phyloP scores from a whole-genome alignment of 768 basidiomycete genomes.

The Asterophora lycoperdoides region DNA sequence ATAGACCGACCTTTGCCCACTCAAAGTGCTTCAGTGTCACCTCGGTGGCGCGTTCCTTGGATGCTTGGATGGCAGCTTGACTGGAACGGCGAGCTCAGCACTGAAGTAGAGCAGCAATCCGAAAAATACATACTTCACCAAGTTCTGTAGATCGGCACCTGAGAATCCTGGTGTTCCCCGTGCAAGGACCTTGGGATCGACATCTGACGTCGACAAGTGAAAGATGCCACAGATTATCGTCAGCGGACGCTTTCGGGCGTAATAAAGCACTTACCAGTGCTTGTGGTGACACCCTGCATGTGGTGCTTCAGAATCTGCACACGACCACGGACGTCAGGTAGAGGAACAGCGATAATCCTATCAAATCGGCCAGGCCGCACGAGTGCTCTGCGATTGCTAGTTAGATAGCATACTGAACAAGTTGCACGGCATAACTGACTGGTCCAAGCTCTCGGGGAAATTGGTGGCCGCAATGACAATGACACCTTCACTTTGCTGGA shows the following conservation, averaged over 20 bases:
- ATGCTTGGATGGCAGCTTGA: constrained; percentile 93
- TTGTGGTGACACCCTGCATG: constrained; percentile 72
- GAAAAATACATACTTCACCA: constrained; percentile 73
- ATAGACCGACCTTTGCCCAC: constrained; percentile 81
- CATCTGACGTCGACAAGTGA: constrained; percentile 39
- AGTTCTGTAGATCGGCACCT: constrained; percentile 94
- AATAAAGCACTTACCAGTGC: constrained; percentile 39
- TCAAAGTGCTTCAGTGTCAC: constrained; percentile 86
- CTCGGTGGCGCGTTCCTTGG: constrained; percentile 70
- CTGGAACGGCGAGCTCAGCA: constrained; percentile 27
- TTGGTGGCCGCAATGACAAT: constrained; percentile 98
- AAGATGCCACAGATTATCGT: constrained; percentile 14
- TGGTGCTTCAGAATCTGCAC: constrained; percentile 93
- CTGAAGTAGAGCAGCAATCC: constrained; percentile 1
- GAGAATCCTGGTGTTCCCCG: constrained; percentile 95
- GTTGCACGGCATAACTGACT: constrained; percentile 42
- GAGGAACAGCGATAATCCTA: constrained; percentile 83
- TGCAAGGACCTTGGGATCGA: constrained; percentile 85
- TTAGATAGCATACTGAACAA: constrained; percentile 4
- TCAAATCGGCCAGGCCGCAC: constrained; percentile 97
- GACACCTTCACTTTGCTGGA: constrained; percentile 88
- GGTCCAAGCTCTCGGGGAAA: constrained; percentile 91
- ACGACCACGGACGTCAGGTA: constrained; percentile 93
- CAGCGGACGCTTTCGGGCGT: constrained; percentile 3
- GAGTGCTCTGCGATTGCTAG: constrained; percentile 59